phyloP scores from a whole-genome alignment of 441 rosid genomes.

The Breynia disticha region DNA sequence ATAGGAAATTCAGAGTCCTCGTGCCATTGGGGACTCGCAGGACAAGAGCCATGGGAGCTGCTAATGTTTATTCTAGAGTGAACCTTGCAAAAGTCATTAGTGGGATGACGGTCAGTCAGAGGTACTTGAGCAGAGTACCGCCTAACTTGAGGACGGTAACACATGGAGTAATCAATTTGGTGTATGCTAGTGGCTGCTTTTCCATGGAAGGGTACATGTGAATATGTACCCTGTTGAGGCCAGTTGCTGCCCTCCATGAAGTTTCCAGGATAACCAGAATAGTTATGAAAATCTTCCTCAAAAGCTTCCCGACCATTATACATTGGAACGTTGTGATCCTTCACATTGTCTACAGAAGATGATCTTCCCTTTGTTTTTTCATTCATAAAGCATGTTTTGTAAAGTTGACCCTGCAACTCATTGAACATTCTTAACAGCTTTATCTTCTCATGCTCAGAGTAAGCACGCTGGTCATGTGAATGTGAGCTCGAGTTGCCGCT shows the following conservation, averaged over 20 bases:
- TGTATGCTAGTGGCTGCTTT: constrained; percentile 28
- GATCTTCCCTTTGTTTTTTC: constrained; percentile 27
- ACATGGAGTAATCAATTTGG: constrained; percentile 27
- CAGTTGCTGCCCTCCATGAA: constrained; percentile 23
- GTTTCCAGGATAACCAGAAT: constrained; percentile 23
- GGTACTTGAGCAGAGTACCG: constrained; percentile 29
- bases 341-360: constrained; percentile 20
- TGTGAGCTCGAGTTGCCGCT: constrained; percentile 32
- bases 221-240: constrained; percentile 26
- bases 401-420: constrained; percentile 57
- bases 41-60: constrained; percentile 33
- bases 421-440: constrained; percentile 45
- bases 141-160: constrained; percentile 24
- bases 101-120: constrained; percentile 19
- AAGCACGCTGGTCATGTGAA: constrained; percentile 31
- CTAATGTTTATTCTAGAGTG: constrained; percentile 26
- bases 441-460: constrained; percentile 44
- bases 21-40: constrained; percentile 53
- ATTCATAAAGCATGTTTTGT: constrained; percentile 29
- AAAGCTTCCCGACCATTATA: constrained; percentile 15
- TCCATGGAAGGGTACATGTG: constrained; percentile 35
- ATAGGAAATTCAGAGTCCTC: constrained; percentile 30
- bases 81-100: constrained; percentile 16
- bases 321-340: constrained; percentile 18
- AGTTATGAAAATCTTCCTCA: constrained; percentile 12